These are phyloP conservation scores for Pestalotiopsis sp. DNA, from an alignment of 2,329 filamentous ascomycete genomes.

Conservation along the genomic window DNA sequence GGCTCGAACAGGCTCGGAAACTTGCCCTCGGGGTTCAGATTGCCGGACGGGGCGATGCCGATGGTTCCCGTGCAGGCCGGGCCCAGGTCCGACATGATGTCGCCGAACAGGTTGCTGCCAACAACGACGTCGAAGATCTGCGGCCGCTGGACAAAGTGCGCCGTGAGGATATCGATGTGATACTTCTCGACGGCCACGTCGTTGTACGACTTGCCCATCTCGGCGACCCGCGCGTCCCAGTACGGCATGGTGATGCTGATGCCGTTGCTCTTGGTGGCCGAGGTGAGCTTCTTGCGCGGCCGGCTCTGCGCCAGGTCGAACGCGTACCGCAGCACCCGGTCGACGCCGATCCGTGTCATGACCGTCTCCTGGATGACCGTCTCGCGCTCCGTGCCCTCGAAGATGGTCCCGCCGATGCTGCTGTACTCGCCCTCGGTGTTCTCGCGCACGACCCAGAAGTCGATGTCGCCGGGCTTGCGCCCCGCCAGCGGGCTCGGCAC, in stretches of 20 bases:
- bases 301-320: conserved; percentile 60
- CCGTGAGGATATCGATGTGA: conserved; percentile 66
- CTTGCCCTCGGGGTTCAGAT: conserved; percentile 60
- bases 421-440: conserved; percentile 68
- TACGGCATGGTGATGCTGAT: conserved; percentile 67
- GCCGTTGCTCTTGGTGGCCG: conserved; percentile 68
- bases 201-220: conserved; percentile 54
- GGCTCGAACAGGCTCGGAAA: conserved; percentile 67
- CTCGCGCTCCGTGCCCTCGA: conserved; percentile 59
- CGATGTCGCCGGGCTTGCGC: conserved; percentile 57
- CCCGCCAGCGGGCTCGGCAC: conserved; percentile 58
- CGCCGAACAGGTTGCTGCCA: conserved; percentile 60
- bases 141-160: conserved; percentile 60
- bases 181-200: conserved; percentile 63
- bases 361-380: conserved; percentile 61
- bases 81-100: conserved; percentile 66
- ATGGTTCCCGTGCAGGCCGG: conserved; percentile 67
- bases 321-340: conserved; percentile 61
- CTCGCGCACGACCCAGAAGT: conserved; percentile 67
- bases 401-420: conserved; percentile 62
- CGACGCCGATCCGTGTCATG: conserved; percentile 60
- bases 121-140: conserved; percentile 62
- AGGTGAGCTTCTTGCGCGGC: conserved; percentile 56
- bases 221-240: conserved; percentile 61
- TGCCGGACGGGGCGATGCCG: conserved; percentile 66